Base-by-base conservation (phyloP, 1,284 basidiomycete genomes). In the Fereydounia khargensis region DNA sequence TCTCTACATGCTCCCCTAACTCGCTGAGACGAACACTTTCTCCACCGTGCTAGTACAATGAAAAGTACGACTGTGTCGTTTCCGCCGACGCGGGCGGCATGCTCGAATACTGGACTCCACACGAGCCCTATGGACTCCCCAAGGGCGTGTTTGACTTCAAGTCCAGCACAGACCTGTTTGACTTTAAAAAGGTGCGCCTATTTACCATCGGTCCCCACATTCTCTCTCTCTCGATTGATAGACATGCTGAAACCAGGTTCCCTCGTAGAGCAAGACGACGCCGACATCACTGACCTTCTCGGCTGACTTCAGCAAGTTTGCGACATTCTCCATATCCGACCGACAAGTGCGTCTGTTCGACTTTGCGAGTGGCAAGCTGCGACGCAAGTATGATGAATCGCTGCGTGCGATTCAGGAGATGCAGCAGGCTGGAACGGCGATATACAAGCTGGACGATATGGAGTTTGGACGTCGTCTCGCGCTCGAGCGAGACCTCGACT, bases 391-490 rank as follows among this genome's bases (percentile, higher is more conserved):
- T 73, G 94, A 99, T 65, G 95, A 99, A 77, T 91, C 89, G 0
- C 80, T 98, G 0, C 79, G 83, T 4, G 91, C 94, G 0, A 86
- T 91, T 24, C 88, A 92, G 70, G 91, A 97, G 75, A 96, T 97
- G 91, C 77, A 78, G 45, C 73, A 77, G 44, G 76, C 71, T 3
- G 90, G 89, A 1, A 92, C 90, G 6, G 86, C 89, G 0, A 83
- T 90, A 16, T 89, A 87, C 78, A 87, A 85, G 70, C 84, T 98
- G 9, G 95, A 99, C 57, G 91, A 97, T 76, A 99, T 99, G 94
- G 95, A 99, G 75, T 97, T 99, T 71, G 94, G 95, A n/a, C 81
- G 95, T 47, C 82, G 95, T 9, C 80, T 98, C 37, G 95, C 95
- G 1, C 80, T 86, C 13, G 95, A 99, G 77, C 82, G 89, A 51